These are phyloP conservation scores for Tetrastigma voinierianum DNA, from an alignment of 164 flowering plant genomes.

Conservation along the genomic window DNA sequence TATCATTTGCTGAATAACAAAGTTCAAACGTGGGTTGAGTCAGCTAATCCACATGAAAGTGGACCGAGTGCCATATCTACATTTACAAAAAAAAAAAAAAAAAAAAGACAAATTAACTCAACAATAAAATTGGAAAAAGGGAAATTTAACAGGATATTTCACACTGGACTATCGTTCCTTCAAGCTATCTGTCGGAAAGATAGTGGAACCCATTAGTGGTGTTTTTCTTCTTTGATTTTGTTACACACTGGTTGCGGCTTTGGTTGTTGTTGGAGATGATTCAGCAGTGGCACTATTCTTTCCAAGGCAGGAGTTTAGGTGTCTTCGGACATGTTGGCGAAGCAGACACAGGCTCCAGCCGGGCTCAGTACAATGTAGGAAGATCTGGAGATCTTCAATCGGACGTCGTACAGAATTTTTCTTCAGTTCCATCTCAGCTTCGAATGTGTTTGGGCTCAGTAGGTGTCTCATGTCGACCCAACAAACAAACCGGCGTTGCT, in stretches of 20 bases:
- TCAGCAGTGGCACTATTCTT: slow-evolving; percentile 34
- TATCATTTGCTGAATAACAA: not conserved
- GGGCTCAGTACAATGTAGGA: slow-evolving; percentile 90
- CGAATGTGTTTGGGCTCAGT: slow-evolving; percentile 45
- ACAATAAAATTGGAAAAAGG: slow-evolving; percentile 3
- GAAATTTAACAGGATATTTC: not conserved
- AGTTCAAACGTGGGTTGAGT: slow-evolving; percentile 1
- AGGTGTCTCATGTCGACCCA: slow-evolving; percentile 92
- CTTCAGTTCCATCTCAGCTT: slow-evolving; percentile 84
- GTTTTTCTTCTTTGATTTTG: slow-evolving; percentile 24
- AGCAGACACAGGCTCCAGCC: slow-evolving; percentile 95
- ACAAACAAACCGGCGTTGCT: slow-evolving; percentile 83
- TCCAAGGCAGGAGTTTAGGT: slow-evolving; percentile 60
- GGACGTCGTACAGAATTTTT: slow-evolving; percentile 60
- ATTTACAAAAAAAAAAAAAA: not conserved
- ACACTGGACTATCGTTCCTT: slow-evolving; percentile 39
- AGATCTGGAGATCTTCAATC: slow-evolving; percentile 75
- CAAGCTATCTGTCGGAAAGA: slow-evolving; percentile 28
- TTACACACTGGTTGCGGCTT: not conserved
- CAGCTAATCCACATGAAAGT: slow-evolving; percentile 25
- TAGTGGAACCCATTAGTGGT: slow-evolving; percentile 58
- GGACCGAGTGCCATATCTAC: slow-evolving; percentile 30
- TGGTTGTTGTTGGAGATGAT: not conserved
- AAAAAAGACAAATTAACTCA: slow-evolving; percentile 9
- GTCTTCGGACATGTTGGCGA: slow-evolving; percentile 77